Conservation (phyloP, 192 early-diverging fungal species). For the Funneliformis geosporum region DNA sequence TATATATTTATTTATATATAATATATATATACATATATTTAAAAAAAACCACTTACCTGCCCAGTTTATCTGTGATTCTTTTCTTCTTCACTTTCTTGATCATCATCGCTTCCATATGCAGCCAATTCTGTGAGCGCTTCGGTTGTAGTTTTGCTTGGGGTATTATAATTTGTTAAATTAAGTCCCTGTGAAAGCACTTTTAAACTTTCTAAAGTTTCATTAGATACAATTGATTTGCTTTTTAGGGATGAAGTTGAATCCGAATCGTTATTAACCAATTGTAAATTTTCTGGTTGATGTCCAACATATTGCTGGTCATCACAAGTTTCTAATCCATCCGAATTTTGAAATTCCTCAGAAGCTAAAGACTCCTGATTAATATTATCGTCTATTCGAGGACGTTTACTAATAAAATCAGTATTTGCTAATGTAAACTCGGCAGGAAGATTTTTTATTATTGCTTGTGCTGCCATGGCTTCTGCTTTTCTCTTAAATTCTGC, state of each 20-base stretch:
- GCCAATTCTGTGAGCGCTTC: slow-evolving; percentile 41
- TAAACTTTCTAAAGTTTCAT: slow-evolving; percentile 23
- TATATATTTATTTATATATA: no score
- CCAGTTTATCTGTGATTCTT: slow-evolving; percentile 37
- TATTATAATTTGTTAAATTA: not conserved
- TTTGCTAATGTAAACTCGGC: slow-evolving; percentile 39
- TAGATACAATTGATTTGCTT: slow-evolving; percentile 37
- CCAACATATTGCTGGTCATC: not conserved
- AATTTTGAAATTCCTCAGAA: slow-evolving; percentile 30
- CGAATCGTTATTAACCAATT: not conserved
- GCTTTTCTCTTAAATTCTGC: slow-evolving; percentile 57
- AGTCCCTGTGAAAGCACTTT: slow-evolving; percentile 22
- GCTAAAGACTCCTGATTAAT: slow-evolving; percentile 27
- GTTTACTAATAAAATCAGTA: slow-evolving; percentile 19
- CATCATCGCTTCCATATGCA: slow-evolving; percentile 50
- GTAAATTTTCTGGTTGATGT: not conserved
- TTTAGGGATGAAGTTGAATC: slow-evolving; percentile 9
- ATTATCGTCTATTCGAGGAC: slow-evolving; percentile 8
- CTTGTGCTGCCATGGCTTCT: slow-evolving; percentile 58
- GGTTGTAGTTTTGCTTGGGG: not conserved
- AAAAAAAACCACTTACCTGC: not conserved
- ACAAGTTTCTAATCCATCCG: not conserved
- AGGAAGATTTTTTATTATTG: slow-evolving; percentile 59
- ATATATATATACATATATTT: no score
- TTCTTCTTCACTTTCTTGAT: slow-evolving; percentile 38